Base-by-base conservation (phyloP, 108 stramenopile genomes). In the Cyclostephanos tholiformis region DNA sequence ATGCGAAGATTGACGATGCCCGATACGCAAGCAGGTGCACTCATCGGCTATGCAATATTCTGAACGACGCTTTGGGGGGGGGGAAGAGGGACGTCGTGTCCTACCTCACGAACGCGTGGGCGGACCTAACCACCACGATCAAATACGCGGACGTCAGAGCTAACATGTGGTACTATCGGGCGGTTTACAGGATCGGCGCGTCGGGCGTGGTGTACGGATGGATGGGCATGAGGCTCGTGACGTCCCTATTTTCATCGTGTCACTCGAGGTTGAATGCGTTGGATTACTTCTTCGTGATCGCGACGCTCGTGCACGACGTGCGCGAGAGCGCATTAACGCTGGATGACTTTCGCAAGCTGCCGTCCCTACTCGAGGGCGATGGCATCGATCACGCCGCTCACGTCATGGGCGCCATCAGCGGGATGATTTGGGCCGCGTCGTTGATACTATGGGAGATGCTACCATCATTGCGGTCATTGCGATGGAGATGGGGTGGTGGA, bases 211-310 rank as follows among this genome's bases (percentile, higher is more conserved):
- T 79, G 17, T 72, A 79, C 60, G 78, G 78, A 27, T 79, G 71
- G 71, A 72, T 79, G 71, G 78, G 78, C n/a, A 72, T 72, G 71
- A 60, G 78, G 36, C 58, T 79, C 32, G 29, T 79, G 0, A 79
- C 78, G 13, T 79, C 78, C 27, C 56, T 57, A 49, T 30, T 72
- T 11, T 79, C 78, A 43, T 26, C 11, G 11, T 32, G 69, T 49
- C 78, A 79, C 56, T 72, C 78, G 43, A 59, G 67, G 44, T 61
- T 79, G 65, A 63, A 65, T 52, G 65, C 52, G 22, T 63, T 71
- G 51, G 78, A 79, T 68, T 79, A 72, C 53, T 52, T 72, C 35
- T 72, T 79, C 55, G 14, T 72, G 0, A 35, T 63, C 44, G 67
- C 60, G 22, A 68, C 67, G 16, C 27, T 79, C 39, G 67, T 71